Conservation (phyloP, 805 yeast genomes). For the Saccharomycopsis fermentans region DNA sequence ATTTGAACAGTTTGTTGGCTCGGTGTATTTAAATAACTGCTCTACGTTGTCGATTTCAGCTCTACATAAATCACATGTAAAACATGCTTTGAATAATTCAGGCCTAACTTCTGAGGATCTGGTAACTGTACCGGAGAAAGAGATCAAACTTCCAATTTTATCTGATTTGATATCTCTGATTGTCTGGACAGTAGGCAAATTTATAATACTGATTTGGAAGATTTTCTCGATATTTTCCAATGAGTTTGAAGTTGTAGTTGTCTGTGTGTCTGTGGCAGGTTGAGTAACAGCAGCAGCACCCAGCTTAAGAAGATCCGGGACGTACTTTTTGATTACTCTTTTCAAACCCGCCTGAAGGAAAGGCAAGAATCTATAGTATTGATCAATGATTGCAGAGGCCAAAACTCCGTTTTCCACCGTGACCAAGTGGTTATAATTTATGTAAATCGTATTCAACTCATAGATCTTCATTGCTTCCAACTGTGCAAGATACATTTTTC, state of each 20-base stretch:
- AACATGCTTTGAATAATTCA: conserved; percentile 76
- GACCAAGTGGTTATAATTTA: conserved; percentile 73
- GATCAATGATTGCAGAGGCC: conserved; percentile 82
- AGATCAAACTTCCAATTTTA: conserved; percentile 71
- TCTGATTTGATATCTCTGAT: conserved; percentile 87
- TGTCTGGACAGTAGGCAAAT: conserved; percentile 70
- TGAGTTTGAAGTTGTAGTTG: conserved; percentile 36
- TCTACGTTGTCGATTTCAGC: conserved; percentile 83
- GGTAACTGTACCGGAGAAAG: conserved; percentile 91
- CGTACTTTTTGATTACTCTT: conserved; percentile 60
- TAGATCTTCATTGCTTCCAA: conserved; percentile 69
- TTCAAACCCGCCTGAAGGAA: conserved; percentile 67
- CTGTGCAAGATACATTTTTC: conserved; percentile 64
- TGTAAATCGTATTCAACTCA: conserved; percentile 68
- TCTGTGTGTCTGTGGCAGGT: conserved; percentile 19
- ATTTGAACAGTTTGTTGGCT: conserved; percentile 85
- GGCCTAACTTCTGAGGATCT: conserved; percentile 96
- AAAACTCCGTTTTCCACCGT: conserved; percentile 75
- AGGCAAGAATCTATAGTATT: conserved; percentile 87
- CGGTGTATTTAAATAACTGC: conserved; percentile 87
- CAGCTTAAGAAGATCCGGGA: conserved; percentile 56
- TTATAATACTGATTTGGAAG: conserved; percentile 85
- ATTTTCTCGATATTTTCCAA: conserved; percentile 52
- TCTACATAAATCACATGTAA: conserved; percentile 81
- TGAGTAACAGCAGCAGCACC: conserved; percentile 23